Percentiles rank a stretch among this genome's conserved stretches.
These are phyloP conservation scores for Neofusicoccum umdonicola DNA, from an alignment of 2,329 filamentous ascomycete genomes.

Conservation along the genomic window DNA sequence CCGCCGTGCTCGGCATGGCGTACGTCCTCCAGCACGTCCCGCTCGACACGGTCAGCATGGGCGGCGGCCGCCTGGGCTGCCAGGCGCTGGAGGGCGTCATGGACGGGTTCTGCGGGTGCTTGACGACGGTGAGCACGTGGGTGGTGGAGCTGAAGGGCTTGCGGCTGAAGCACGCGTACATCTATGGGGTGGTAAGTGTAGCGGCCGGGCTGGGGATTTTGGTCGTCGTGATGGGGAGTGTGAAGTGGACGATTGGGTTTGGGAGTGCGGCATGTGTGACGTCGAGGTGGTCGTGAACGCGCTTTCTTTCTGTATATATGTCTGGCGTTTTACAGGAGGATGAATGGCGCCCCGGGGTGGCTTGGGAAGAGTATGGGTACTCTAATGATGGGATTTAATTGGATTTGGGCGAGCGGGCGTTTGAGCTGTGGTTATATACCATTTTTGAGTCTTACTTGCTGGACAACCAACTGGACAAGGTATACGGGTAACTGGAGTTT, in stretches of 20 bases:
- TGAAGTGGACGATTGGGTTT: conserved; percentile 63
- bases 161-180: conserved; percentile 58
- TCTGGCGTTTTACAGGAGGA: not conserved
- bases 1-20: conserved; percentile 69
- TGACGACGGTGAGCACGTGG: conserved; percentile 51
- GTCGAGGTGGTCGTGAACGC: conserved; percentile 6
- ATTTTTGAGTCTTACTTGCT: not conserved
- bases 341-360: not conserved
- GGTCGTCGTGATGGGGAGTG: conserved; percentile 71
- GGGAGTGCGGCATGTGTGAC: conserved; percentile 31
- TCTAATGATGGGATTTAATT: not conserved
- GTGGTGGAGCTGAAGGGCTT: conserved; percentile 44
- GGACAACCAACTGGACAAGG: too few species aligned
- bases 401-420: not conserved
- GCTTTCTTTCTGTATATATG: not conserved
- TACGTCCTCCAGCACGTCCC: conserved; percentile 73
- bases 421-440: not conserved
- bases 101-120: conserved; percentile 49
- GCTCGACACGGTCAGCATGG: conserved; percentile 40
- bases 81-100: conserved; percentile 48
- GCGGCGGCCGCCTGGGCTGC: conserved; percentile 42
- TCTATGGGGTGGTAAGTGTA: conserved; percentile 65
- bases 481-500: too few species aligned
- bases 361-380: not conserved
- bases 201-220: conserved; percentile 56